Evolutionary conservation across 176 grass and related monocot species (phyloP), one percentile per base, ranked within the genome.

Genomic region (Musa itinerans): DNA sequence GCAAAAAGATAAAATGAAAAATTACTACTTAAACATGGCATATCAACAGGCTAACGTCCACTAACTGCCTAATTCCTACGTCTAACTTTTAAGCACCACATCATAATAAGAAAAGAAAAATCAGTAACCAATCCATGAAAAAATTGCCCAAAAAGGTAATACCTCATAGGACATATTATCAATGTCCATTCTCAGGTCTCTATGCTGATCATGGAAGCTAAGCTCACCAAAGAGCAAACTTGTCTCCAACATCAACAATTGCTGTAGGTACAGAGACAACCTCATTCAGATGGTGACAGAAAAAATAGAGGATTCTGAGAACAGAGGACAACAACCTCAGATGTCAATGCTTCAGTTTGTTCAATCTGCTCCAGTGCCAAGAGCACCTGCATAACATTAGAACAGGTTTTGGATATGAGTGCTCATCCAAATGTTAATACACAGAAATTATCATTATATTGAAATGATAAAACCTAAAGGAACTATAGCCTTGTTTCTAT

Each of bases 361-460:
- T 89, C 91, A 76, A 93, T 89, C 69, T 82, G 88, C 55, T 92
- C 88, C 68, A 94, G 56, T 54, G 88, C 86, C 70, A 86, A 81
- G 71, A 94, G 85, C 19, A 89, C 74, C 94, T 98, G 87, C 11
- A 85, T 65, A 6, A 43, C 50, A 24, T 71, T 81, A 78, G 61
- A 82, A n/a, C 3, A 12, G 23, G 8, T 0, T 69, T 52, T 69
- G 16, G 34, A 4, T 27, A 70, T 13, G 7, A 74, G 20, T 58
- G 11, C 24, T 17, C 2, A 14, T 29, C 3, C 72, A 74, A 17
- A 74, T 57, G 24, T 27, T 43, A 25, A 3, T 15, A 16, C 34
- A 43, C 23, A 16, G 13, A 17, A 34, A 34, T 34, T 34, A 34
- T 34, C 29, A 74, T 56, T 27, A 27, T 19, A 17, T 8, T 26